Base-by-base conservation (phyloP, 75 land plant genomes). In the Cunninghamia lanceolata region DNA sequence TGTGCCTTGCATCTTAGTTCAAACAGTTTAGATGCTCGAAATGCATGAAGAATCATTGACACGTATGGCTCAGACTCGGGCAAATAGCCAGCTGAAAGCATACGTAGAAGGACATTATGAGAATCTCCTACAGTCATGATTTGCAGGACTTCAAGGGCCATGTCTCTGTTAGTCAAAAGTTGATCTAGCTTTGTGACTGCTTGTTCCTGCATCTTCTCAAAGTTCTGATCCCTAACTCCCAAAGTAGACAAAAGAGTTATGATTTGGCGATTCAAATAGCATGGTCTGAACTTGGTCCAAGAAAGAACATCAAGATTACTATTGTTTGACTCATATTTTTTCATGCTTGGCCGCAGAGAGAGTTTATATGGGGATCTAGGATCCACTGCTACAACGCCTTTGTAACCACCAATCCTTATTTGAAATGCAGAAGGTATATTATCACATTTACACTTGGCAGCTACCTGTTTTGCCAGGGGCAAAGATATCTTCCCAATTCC, bases 401-500 rank as follows among this genome's bases (percentile, higher is more conserved):
- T 97, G 86, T 91, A 93, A 21, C 99, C 97, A 43, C 94, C 97
- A 86, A 93, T 95, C 56, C 99, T 83, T 35, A 97, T 97, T 88
- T 97, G 99, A 85, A 95, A 95, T 30, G 99, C 97, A 56, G 97
- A 97, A 39, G 97, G 99, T 52, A 86, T 86, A 70, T 70, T 8
- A 70, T 70, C 8, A 70, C 74, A 70, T n/a, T 70, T 70, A 70
- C 74, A 70, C 74, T 91, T 93, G 54, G 9, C 38, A 38, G 96
- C 92, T 34, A 98, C 99, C 82, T 70, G 78, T 56, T 30, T 88
- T 3, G 99, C 99, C 85, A 98, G 94, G 5, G 85, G 87, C 78
- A 84, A 42, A 13, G 99, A 96, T 77, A 98, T 98, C 84, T 98
- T 98, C 28, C 99, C 99, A 85, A 96, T 96, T 11, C 99, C 99